Evolutionary conservation across 2,329 filamentous ascomycete genomes (phyloP), one percentile per base, ranked within the genome.

Genomic region (Cucurbitaria berberidis): DNA sequence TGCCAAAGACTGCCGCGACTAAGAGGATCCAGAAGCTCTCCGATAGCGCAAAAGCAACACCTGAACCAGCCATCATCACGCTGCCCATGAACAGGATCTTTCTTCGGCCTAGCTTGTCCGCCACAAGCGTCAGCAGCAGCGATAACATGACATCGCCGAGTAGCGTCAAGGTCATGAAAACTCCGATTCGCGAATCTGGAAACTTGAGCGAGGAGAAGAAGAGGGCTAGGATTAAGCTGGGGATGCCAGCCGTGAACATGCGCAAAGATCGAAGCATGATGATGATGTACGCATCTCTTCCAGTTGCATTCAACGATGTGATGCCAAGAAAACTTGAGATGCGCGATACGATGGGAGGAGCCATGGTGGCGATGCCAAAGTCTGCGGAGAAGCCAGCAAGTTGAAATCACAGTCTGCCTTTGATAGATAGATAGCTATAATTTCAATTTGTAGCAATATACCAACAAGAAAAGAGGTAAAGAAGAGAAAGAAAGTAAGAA

Each of bases 81-180:
- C 64, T 66, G 2, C 75, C 75, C 13, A 69, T 64, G 26, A 76
- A 69, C 15, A 77, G 34, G 24, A 74, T 73, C 10, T 52, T 59
- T 15, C 75, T 59, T 11, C 75, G 63, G 11, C 75, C 75, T 2
- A 76, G 42, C 5, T 63, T 63, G 49, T 77, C 75, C 5, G 75
- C 74, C 11, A 76, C 57, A n/a, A 76, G 70, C 1, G 73, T 76
- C 13, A 76, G 68, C 3, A 74, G 9, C 7, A 76, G 62, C 4
- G 69, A 73, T 3, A 77, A 45, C 11, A 71, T 41, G 1, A 76
- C 73, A 60, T 77, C 75, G 38, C 75, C 75, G 15, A 76, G 64
- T 8, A 77, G 58, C 2, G 75, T 77, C 45, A 76, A 56, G 3
- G 75, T 77, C 73, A 76, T 76, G 59, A 77, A 77, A 2, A 72